Evolutionary conservation across 1,284 basidiomycete genomes (phyloP).

Genomic region (Cryptococcus sp.): DNA sequence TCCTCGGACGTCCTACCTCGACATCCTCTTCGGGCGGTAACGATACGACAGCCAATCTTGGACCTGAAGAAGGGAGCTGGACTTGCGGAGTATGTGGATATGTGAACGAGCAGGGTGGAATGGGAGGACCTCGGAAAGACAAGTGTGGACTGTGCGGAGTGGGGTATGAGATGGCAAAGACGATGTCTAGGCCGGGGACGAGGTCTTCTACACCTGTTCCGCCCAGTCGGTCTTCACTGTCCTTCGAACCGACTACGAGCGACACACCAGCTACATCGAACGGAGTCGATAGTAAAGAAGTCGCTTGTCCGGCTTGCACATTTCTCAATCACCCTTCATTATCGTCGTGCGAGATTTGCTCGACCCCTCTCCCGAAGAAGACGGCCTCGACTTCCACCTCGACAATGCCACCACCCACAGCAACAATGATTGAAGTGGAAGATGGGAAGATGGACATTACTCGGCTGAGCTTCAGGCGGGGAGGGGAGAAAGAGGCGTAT

Average conservation of each 20-base stretch:
- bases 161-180: conserved; percentile 8
- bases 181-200: conserved; percentile 14
- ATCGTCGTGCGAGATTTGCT: conserved; percentile 79
- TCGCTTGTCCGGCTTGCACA: conserved; percentile 80
- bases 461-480: conserved; percentile 77
- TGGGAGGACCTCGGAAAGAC: conserved; percentile 26
- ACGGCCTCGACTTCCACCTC: neutral
- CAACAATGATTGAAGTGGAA: neutral
- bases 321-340: conserved; percentile 82
- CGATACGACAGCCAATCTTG: conserved; percentile 11
- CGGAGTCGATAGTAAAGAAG: conserved; percentile 11
- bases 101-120: conserved; percentile 57
- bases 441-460: conserved; percentile 47
- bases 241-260: neutral
- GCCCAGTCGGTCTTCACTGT: neutral
- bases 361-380: conserved; percentile 54
- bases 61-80: conserved; percentile 51
- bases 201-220: neutral
- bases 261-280: neutral
- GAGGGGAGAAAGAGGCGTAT: conserved; percentile 83
- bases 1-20: conserved; percentile 49
- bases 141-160: conserved; percentile 67
- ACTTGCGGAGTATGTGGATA: conserved; percentile 79
- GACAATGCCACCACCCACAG: neutral
- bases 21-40: conserved; percentile 19